Evolutionary conservation across 1,284 basidiomycete genomes (phyloP).

Genomic region (Fomitopsis betulina): DNA sequence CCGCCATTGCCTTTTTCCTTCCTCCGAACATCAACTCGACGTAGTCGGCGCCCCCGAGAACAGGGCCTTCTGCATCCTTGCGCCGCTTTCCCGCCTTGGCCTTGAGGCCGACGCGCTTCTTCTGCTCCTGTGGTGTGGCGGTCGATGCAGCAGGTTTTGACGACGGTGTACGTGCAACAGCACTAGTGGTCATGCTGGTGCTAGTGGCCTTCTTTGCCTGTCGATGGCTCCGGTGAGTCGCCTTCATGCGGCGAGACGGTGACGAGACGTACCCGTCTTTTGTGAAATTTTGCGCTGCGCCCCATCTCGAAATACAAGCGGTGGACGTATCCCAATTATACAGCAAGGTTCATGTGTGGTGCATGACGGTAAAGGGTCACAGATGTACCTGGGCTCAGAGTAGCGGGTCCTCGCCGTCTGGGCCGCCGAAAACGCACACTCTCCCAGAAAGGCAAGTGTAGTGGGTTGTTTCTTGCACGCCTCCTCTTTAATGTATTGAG

Average conservation of each 20-base stretch:
- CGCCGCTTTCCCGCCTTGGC: slow-evolving; percentile 26
- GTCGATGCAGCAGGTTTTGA: slow-evolving; percentile 7
- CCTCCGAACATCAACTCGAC: slow-evolving; percentile 69
- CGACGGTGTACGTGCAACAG: slow-evolving; percentile 4
- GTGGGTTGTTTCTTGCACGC: neutral
- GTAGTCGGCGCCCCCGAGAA: slow-evolving; percentile 75
- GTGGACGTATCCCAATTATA: too few species aligned
- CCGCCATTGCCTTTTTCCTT: slow-evolving; percentile 54
- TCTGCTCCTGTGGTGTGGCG: slow-evolving; percentile 23
- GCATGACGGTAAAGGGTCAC: neutral
- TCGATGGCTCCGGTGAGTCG: neutral
- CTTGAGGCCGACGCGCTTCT: slow-evolving; percentile 44
- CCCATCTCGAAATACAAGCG: slow-evolving; percentile 15
- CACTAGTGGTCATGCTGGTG: slow-evolving; percentile 9
- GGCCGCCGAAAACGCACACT: neutral
- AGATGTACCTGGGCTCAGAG: neutral
- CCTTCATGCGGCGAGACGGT: neutral
- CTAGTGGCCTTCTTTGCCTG: slow-evolving; percentile 20
- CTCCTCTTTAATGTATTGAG: neutral
- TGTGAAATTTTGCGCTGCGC: slow-evolving; percentile 24
- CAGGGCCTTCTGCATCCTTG: slow-evolving; percentile 31
- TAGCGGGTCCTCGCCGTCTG: neutral
- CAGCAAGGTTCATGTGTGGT: neutral
- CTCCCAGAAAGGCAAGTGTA: neutral
- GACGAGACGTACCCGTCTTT: slow-evolving; percentile 15